Conservation (phyloP, 2,329 filamentous ascomycete species). For the Sphaceloma murrayae region DNA sequence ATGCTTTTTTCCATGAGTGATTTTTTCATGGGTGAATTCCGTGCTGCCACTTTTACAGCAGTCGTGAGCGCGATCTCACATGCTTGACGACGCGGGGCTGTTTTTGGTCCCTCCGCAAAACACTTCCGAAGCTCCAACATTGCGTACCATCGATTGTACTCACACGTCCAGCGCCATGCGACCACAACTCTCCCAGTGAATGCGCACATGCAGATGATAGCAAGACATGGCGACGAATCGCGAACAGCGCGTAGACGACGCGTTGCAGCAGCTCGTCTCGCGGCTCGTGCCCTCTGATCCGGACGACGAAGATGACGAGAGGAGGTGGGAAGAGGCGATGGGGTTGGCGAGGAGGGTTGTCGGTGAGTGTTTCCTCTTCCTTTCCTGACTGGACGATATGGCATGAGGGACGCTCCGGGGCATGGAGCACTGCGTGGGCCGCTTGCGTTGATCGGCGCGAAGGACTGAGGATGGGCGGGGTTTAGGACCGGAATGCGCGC, state of each 20-base stretch:
- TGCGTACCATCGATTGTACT: not conserved
- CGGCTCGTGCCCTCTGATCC: constrained; percentile 54
- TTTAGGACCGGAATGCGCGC: no score
- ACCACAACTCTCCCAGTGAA: not conserved
- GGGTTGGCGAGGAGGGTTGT: constrained; percentile 42
- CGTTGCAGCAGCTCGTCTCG: constrained; percentile 68
- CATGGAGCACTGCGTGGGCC: no score
- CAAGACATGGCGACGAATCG: constrained; percentile 16
- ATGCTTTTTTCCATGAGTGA: no score
- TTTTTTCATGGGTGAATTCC: no score
- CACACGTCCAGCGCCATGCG: not conserved
- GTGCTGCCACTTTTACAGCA: no score
- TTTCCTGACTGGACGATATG: no score
- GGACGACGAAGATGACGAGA: constrained; percentile 55
- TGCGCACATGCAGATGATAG: not conserved
- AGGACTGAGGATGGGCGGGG: no score
- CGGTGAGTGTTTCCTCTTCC: constrained; percentile 26
- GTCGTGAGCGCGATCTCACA: no score
- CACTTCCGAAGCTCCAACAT: not conserved
- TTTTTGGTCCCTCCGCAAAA: not conserved
- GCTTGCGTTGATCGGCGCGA: no score
- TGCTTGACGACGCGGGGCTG: no score
- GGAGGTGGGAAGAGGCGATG: constrained; percentile 56
- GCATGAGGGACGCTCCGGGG: no score
- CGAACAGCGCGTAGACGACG: constrained; percentile 60